Evolutionary conservation across 164 flowering plant genomes (phyloP).

Genomic region (Kingdonia uniflora): DNA sequence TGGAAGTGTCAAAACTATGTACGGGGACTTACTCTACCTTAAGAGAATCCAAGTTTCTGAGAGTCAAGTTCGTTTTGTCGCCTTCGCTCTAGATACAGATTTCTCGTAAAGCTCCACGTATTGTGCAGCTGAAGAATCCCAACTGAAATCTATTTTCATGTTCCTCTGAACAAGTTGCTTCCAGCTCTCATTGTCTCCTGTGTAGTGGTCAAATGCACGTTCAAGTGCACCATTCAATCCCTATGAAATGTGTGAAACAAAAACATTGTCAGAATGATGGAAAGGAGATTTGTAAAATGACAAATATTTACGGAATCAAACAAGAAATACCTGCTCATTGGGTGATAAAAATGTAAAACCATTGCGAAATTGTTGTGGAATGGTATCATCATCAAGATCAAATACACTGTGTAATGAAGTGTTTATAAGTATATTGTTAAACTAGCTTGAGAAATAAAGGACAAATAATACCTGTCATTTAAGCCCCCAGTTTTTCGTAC

Average conservation of each 20-base stretch:
- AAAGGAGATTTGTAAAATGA: neutral
- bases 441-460: too few species aligned
- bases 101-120: conserved; percentile 74
- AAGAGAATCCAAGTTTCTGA: neutral
- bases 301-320: too few species aligned
- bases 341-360: conserved; percentile 71
- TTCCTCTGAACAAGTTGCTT: conserved; percentile 62
- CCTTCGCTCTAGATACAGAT: conserved; percentile 74
- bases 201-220: conserved; percentile 65
- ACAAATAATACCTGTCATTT: conserved; percentile 62
- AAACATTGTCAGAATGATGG: neutral
- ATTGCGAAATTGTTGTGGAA: conserved; percentile 63
- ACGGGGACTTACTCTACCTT: too few species aligned
- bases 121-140: conserved; percentile 74
- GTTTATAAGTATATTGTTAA: too few species aligned
- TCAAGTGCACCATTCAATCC: conserved; percentile 69
- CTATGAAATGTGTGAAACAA: conserved; percentile 21
- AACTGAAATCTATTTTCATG: conserved; percentile 84
- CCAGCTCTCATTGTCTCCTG: conserved; percentile 45
- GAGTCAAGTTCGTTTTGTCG: conserved; percentile 13
- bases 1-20: too few species aligned
- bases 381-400: conserved; percentile 73
- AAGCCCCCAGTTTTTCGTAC: conserved; percentile 89
- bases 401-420: conserved; percentile 54
- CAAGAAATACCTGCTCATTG: conserved; percentile 65